phyloP scores from a whole-genome alignment of 2,329 filamentous ascomycete species.

The Ophiostoma montium region DNA sequence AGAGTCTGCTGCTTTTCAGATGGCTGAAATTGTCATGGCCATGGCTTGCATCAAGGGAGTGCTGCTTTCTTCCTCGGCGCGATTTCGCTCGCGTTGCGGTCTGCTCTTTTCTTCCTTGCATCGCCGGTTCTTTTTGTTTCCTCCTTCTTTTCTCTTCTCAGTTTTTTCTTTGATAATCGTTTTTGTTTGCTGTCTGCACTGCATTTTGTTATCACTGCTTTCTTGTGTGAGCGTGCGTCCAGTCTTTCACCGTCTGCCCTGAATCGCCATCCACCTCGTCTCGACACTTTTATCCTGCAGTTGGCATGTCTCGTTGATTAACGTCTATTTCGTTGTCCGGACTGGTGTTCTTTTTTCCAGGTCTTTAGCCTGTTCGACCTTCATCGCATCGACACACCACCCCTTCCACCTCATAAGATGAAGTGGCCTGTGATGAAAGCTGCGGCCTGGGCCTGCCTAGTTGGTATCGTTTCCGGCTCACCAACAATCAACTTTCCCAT shows the following conservation, averaged over 20 bases:
- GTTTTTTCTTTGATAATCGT: neutral
- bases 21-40: conserved; percentile 5
- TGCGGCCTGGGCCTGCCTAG: conserved; percentile 8
- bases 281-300: neutral
- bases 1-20: neutral
- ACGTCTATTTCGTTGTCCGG: neutral
- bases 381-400: neutral
- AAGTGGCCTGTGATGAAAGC: conserved; percentile 5
- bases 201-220: neutral
- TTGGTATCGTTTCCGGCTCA: conserved; percentile 16
- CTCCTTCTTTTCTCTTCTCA: neutral
- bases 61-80: neutral
- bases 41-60: conserved; percentile 6
- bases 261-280: neutral
- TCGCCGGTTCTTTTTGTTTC: neutral
- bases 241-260: neutral
- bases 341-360: neutral
- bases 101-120: neutral
- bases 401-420: neutral
- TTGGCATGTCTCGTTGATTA: neutral
- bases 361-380: neutral
- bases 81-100: neutral
- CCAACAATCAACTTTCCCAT: conserved; percentile 52
- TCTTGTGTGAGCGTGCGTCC: neutral
- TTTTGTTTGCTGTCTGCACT: neutral